These are phyloP conservation scores for Irpex sp. DNA, from an alignment of 1,284 basidiomycete genomes.

Conservation along the genomic window DNA sequence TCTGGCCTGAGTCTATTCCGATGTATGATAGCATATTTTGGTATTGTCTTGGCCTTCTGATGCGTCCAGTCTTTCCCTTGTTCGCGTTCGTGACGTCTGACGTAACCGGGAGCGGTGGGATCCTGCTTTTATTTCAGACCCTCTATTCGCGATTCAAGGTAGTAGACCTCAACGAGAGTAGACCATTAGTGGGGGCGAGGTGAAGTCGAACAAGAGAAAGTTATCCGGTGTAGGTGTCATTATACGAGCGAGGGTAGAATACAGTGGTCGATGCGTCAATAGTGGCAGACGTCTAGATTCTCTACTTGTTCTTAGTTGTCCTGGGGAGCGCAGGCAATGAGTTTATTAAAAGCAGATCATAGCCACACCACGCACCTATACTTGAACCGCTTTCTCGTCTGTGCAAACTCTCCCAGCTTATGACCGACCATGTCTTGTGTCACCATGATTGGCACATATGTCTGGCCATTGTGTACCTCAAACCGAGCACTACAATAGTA, in stretches of 20 bases:
- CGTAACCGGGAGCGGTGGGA: no score
- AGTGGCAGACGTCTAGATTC: neutral
- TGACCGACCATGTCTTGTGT: constrained; percentile 99
- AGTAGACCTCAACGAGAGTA: no score
- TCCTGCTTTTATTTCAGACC: no score
- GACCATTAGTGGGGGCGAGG: no score
- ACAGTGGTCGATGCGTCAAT: constrained; percentile 2
- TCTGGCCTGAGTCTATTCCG: no score
- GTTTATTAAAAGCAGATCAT: neutral
- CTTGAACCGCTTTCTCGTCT: constrained; percentile 79
- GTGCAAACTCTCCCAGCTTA: constrained; percentile 94
- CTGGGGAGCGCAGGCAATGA: constrained; percentile 12
- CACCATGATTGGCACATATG: constrained; percentile 82
- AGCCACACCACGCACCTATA: constrained; percentile 54
- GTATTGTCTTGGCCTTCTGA: no score
- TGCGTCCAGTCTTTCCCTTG: no score
- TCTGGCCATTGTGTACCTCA: constrained; percentile 92
- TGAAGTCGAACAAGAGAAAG: no score
- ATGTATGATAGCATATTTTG: no score
- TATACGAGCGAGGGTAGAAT: constrained; percentile 1
- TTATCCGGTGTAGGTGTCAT: neutral
- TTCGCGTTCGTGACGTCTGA: no score
- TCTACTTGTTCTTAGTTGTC: constrained; percentile 32
- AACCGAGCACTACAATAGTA: constrained; percentile 66
- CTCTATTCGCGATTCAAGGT: no score